Conservation (phyloP, 176 grass and related monocot genomes). For the Aegilops tauschii region DNA sequence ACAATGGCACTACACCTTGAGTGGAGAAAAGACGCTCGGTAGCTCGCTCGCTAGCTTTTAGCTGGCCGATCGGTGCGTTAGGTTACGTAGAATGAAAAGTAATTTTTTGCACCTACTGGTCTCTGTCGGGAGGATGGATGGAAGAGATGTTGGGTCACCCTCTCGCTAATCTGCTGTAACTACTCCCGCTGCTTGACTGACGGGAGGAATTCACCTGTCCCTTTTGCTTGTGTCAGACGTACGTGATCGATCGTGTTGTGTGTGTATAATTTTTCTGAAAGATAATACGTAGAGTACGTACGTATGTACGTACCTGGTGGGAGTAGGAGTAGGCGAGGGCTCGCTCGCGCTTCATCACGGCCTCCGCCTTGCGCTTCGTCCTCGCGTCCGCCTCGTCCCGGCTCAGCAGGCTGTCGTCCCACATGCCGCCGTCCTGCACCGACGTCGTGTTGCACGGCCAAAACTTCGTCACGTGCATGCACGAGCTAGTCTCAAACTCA, state of each 20-base stretch:
- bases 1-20: neutral
- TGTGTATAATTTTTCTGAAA: neutral
- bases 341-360: constrained; percentile 83
- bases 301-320: constrained; percentile 60
- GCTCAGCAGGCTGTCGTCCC: constrained; percentile 71
- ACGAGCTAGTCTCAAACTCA: too few relatives aligned
- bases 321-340: constrained; percentile 92
- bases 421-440: constrained; percentile 38
- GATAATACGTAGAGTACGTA: neutral
- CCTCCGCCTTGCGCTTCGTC: constrained; percentile 74
- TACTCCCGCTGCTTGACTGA: neutral
- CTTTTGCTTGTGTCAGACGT: neutral
- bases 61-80: neutral
- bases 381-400: constrained; percentile 55
- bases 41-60: neutral
- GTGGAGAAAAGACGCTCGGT: neutral
- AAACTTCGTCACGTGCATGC: neutral
- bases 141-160: neutral
- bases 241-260: neutral
- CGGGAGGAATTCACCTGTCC: neutral
- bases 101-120: constrained; percentile 6
- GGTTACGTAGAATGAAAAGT: neutral
- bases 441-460: neutral
- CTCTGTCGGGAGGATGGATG: neutral
- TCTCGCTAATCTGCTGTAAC: neutral